Base-by-base conservation (phyloP, 139 green algal species). In the Volvox reticuliferus region DNA sequence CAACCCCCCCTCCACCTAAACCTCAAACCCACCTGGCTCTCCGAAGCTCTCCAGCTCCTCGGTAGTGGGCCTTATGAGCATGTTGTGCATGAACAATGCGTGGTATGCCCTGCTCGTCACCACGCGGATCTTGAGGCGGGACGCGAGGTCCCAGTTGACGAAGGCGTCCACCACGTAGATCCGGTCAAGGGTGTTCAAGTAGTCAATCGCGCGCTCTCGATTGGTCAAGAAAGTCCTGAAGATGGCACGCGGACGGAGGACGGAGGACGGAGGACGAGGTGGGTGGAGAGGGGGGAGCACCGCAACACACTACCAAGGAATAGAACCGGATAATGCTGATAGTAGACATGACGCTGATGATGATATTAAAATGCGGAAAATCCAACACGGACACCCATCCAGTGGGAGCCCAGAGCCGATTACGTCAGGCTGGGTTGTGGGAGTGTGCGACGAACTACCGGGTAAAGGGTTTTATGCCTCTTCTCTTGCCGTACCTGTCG, bases 31-130 rank as follows among this genome's bases (percentile, higher is more conserved):
- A 89, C 85, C 85, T 21, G 98, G 98, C 87, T 96, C 93, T 16
- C 96, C 96, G 94, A 98, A 99, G 79, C 88, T 84, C 20, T 94
- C 83, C 19, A 99, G 95, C 96, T 99, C 97, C 73, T 97, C 92
- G 20, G 93, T 78, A 3, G 93, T 97, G 65, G 96, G 96, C 32
- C 96, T 81, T 75, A 99, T 99, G 82, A 99, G 95, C 98, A 99
- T 99, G 96, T 99, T 99, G 95, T 98, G 94, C 96, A 99, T 98
- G 93, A 99, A 99, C 30, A 99, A 95, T 2, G 97, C 96, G 93
- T 99, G 98, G 94, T 99, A 99, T 28, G 98, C 95, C 1, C 97
- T 92, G 35, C 94, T 95, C 91, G 96, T 97, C 44, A 99, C 95
- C 28, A 99, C 95, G 36, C 98, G 95, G 30, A 99, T 94, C 91